Conservation (phyloP, 441 rosid genomes). For the Erodium chrysanthum region DNA sequence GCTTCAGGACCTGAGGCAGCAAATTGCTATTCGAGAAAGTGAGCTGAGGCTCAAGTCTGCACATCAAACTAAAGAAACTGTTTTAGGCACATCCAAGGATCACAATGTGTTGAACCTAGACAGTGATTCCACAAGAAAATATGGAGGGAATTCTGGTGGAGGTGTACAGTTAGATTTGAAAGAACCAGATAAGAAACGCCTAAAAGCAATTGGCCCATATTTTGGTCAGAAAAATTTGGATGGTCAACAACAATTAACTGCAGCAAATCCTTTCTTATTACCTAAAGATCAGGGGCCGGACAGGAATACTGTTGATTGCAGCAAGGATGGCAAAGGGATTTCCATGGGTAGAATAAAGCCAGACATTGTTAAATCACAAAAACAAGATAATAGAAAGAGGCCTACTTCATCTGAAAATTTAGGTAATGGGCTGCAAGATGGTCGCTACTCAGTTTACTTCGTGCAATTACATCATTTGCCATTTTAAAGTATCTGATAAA, state of each 20-base stretch:
- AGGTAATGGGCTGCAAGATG: constrained; percentile 26
- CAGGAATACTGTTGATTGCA: constrained; percentile 21
- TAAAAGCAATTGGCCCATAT: constrained; percentile 34
- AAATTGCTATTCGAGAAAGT: constrained; percentile 78
- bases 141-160: constrained; percentile 27
- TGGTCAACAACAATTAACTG: constrained; percentile 22
- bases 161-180: constrained; percentile 30
- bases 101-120: constrained; percentile 22
- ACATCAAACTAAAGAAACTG: constrained; percentile 46
- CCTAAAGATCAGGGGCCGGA: constrained; percentile 28
- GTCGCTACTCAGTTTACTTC: constrained; percentile 17
- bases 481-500: background rate
- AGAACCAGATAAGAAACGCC: constrained; percentile 59
- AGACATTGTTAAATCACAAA: constrained; percentile 24
- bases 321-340: constrained; percentile 23
- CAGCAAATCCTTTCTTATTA: constrained; percentile 26
- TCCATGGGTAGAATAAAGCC: constrained; percentile 30
- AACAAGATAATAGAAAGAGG: constrained; percentile 30
- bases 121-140: constrained; percentile 31
- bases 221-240: constrained; percentile 30
- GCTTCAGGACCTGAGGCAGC: constrained; percentile 74
- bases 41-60: constrained; percentile 65
- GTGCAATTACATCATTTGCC: background rate
- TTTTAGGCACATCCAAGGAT: constrained; percentile 25
- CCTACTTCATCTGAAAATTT: constrained; percentile 27